Evolutionary conservation across 2,329 filamentous ascomycete genomes (phyloP), one percentile per base, ranked within the genome.

Genomic region (Endoconidiophora polonica): DNA sequence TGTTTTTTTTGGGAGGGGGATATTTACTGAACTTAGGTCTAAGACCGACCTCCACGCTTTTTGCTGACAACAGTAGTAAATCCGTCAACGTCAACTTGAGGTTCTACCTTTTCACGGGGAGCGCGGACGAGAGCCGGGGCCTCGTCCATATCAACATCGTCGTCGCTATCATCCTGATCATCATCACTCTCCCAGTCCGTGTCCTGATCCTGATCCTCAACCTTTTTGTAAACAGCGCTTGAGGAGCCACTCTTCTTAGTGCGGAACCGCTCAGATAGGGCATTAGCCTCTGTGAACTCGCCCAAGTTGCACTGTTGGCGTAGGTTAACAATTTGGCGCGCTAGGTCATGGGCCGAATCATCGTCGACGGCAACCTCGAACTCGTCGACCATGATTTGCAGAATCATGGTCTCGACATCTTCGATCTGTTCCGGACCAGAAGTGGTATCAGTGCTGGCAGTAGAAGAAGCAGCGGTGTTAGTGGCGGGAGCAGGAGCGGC

Each of bases 301-400:
- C 83, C 83, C 54, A 74, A 72, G 52, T 71, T 68, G 58, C 79
- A 78, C 60, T 83, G 73, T 52, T 70, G 69, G 58, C 79, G 72
- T 55, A 90, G 66, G 48, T 72, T 70, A 62, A 93, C 66, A 52
- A 96, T 84, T 58, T 79, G 72, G 52, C 71, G 69, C 7, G 87
- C 87, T 5, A 94, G 76, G 50, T 81, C 75, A 48, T 74, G 78
- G 33, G 80, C 83, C 44, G 81, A 90, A 58, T 87, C 88, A 63
- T 98, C 91, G 59, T 96, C 91, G 24, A 95, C 77, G 51, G 85
- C 81, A 50, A 91, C 83, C 59, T 94, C 87, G 60, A 96, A 98
- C 65, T 98, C 91, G 67, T 96, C 91, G 55, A 83, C 75, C 82
- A 96, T 91, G 54, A 94, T 80, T 59, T 95, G 85, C 44, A 94